These are phyloP conservation scores for Botrytis galanthina DNA, from an alignment of 2,329 filamentous ascomycete species.

Conservation along the genomic window DNA sequence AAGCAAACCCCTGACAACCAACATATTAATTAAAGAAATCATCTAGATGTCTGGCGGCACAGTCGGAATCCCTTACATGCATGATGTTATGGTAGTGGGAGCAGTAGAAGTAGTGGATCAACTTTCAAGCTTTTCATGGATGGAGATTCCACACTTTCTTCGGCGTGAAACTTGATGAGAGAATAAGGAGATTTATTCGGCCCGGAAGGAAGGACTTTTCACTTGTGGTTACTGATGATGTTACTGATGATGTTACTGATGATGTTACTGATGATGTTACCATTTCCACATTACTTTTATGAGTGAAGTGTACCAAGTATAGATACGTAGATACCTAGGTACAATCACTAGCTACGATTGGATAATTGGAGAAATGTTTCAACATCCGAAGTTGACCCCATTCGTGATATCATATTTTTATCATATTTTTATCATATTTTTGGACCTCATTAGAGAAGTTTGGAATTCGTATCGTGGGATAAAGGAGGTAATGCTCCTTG, in stretches of 20 bases:
- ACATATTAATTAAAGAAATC: background rate
- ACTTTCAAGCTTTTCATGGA: background rate
- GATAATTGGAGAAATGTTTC: background rate
- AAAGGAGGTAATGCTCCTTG: background rate
- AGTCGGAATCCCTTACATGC: background rate
- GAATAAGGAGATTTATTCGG: background rate
- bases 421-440: slow-evolving; percentile 5
- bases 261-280: no score
- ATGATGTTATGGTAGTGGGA: background rate
- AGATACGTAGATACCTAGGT: no score
- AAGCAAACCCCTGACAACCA: background rate
- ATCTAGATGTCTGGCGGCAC: background rate
- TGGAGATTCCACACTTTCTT: background rate
- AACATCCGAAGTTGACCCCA: background rate
- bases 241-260: background rate
- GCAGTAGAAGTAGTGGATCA: background rate
- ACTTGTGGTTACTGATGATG: background rate
- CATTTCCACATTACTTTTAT: background rate
- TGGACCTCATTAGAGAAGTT: background rate
- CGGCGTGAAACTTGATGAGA: background rate
- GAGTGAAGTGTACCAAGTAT: background rate
- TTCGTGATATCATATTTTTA: slow-evolving; percentile 2
- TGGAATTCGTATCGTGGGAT: background rate
- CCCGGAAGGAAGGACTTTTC: background rate
- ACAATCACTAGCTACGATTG: background rate